Evolutionary conservation across 306 rosid genomes (phyloP).

Genomic region (Casuarina glauca): DNA sequence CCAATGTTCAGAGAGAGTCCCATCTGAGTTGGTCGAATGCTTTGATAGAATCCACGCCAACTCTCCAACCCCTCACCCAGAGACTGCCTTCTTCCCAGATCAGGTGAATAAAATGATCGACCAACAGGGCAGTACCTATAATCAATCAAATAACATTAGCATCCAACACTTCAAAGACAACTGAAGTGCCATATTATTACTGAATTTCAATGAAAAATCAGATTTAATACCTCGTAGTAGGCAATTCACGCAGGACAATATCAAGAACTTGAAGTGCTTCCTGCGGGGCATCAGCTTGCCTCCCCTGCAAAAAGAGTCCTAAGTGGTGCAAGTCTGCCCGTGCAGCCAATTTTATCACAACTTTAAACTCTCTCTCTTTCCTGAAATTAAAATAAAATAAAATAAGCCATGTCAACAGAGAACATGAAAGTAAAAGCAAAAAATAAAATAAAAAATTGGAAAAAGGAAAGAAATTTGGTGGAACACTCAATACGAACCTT

Average conservation of each 20-base stretch:
- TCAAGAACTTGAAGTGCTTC: constrained; percentile 98
- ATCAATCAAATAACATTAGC: constrained; percentile 5
- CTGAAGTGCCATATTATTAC: neutral
- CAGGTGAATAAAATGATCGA: constrained; percentile 93
- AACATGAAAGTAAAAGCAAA: neutral
- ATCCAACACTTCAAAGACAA: neutral
- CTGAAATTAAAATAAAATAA: constrained; percentile 51
- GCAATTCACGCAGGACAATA: constrained; percentile 89
- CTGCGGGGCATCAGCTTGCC: constrained; percentile 95
- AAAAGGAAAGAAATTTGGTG: neutral
- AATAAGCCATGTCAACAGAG: neutral
- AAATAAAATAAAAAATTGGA: neutral
- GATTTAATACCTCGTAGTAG: constrained; percentile 70
- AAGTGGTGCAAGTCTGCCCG: constrained; percentile 93
- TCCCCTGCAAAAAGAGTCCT: constrained; percentile 88
- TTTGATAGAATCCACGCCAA: constrained; percentile 98
- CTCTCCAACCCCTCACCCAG: constrained; percentile 97
- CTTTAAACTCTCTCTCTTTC: constrained; percentile 78
- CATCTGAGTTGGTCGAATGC: constrained; percentile 99
- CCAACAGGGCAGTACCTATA: constrained; percentile 87
- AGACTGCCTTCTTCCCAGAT: constrained; percentile 76
- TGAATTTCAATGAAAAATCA: neutral
- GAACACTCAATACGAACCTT: constrained; percentile 39
- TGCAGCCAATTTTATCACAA: constrained; percentile 88
- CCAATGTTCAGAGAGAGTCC: constrained; percentile 92